Base-by-base conservation (phyloP, 768 basidiomycete genomes). In the button mushroom (Agaricus bisporus) region DNA sequence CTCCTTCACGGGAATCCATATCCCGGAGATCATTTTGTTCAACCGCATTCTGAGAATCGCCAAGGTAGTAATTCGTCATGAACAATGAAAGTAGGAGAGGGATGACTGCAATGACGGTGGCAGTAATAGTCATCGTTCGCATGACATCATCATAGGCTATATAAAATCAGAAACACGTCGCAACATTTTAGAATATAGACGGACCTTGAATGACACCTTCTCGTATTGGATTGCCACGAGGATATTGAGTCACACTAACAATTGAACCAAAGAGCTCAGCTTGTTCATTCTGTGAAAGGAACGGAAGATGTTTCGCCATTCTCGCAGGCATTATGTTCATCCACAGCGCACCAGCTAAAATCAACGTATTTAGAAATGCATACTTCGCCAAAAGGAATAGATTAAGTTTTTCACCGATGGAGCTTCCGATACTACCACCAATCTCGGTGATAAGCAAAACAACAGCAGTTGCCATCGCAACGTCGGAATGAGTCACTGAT, bases 401-500 rank as follows among this genome's bases (percentile, higher is more conserved):
- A 14, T 44, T 20, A 37, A 7, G 42, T 56, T 51, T 64, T 74
- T 2, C 53, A 76, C 83, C 81, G 51, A 81, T 73, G 8, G 83
- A 83, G n/a, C 70, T 76, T 28, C 86, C 86, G 22, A 84, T 77
- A 11, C 79, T 78, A 22, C 80, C 83, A 9, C 86, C 86, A 46
- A 86, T 77, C 61, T 88, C 85, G 0, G 85, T 84, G 42, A 85
- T 63, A 14, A 88, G 72, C n/a, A 87, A 65, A 5, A 87, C 81
- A 48, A 85, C 67, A 0, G 84, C 83, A 5, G 83, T 87, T 41
- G 80, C 80, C 60, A 81, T 81, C 0, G 82, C 86, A 5, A 87
- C 80, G 54, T 87, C 86, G 10, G 64, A 64, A 60, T 86, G 86
- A 0, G 79, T 71, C 3, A 86, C 86, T 10, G 78, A 70, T 3